Conservation (phyloP, 805 yeast species). For the Candida sakaeoensis region DNA sequence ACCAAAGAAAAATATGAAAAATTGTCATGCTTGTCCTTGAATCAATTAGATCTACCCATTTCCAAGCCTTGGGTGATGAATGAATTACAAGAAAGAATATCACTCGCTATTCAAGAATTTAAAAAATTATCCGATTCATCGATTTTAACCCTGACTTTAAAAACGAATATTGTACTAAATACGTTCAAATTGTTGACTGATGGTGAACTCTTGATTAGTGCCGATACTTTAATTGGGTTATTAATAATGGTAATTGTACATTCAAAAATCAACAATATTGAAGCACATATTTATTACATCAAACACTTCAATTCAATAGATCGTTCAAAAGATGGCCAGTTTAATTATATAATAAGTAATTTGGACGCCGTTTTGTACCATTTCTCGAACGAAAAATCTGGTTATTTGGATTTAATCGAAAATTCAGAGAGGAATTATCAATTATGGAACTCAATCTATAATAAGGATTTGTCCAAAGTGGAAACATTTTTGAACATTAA, state of each 20-base stretch:
- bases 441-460: conserved; percentile 52
- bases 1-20: conserved; percentile 29
- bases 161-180: conserved; percentile 45
- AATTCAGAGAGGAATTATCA: conserved; percentile 46
- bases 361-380: conserved; percentile 77
- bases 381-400: conserved; percentile 29
- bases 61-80: conserved; percentile 38
- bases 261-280: conserved; percentile 54
- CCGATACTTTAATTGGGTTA: conserved; percentile 75
- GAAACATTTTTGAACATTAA: conserved; percentile 11
- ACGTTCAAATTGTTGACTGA: conserved; percentile 52
- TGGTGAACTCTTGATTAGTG: conserved; percentile 26
- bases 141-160: conserved; percentile 40
- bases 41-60: conserved; percentile 48
- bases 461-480: conserved; percentile 20
- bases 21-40: conserved; percentile 41
- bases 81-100: conserved; percentile 36
- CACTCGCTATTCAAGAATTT: conserved; percentile 51
- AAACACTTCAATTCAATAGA: conserved; percentile 49
- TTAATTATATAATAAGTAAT: conserved; percentile 78
- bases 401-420: conserved; percentile 33
- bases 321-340: conserved; percentile 46
- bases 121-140: conserved; percentile 40
- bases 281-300: conserved; percentile 63
- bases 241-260: conserved; percentile 68